phyloP scores from a whole-genome alignment of 1,284 basidiomycete genomes.

The Puccinia hordei region DNA sequence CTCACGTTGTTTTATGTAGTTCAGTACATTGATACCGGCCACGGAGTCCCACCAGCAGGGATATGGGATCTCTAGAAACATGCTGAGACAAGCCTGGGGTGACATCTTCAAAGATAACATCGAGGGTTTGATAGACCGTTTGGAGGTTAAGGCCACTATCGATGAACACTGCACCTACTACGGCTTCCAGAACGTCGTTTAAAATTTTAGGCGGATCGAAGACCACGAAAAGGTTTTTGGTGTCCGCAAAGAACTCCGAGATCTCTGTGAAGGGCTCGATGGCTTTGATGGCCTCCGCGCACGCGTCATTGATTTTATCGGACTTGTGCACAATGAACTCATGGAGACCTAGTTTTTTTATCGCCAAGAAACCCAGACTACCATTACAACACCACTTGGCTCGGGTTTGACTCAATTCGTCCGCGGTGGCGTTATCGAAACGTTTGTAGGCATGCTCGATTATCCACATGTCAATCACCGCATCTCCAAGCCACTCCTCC shows the following conservation, averaged over 20 bases:
- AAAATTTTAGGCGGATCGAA: slow-evolving; percentile 81
- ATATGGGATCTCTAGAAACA: slow-evolving; percentile 39
- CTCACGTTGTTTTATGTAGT: slow-evolving; percentile 14
- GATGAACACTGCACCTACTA: slow-evolving; percentile 78
- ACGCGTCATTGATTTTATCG: slow-evolving; percentile 69
- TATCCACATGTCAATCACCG: slow-evolving; percentile 73
- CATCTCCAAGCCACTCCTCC: slow-evolving; percentile 80
- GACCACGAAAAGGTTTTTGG: slow-evolving; percentile 66
- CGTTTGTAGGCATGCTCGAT: slow-evolving; percentile 71
- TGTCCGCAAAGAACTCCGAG: slow-evolving; percentile 5
- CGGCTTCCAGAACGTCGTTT: slow-evolving; percentile 75
- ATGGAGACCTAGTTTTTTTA: slow-evolving; percentile 69
- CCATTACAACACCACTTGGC: slow-evolving; percentile 73
- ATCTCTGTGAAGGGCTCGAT: slow-evolving; percentile 63
- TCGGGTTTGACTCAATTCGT: slow-evolving; percentile 71
- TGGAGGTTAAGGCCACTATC: slow-evolving; percentile 75
- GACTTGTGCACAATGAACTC: slow-evolving; percentile 71
- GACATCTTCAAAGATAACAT: slow-evolving; percentile 68
- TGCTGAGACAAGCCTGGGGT: slow-evolving; percentile 57
- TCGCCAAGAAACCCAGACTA: slow-evolving; percentile 70
- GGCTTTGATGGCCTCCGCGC: slow-evolving; percentile 67
- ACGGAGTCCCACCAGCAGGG: slow-evolving; percentile 26
- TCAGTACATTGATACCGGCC: slow-evolving; percentile 14
- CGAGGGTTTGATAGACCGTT: slow-evolving; percentile 67
- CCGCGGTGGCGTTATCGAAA: slow-evolving; percentile 71